These are phyloP conservation scores for Ziziphus jujuba DNA, from an alignment of 306 rosid species.

Conservation along the genomic window DNA sequence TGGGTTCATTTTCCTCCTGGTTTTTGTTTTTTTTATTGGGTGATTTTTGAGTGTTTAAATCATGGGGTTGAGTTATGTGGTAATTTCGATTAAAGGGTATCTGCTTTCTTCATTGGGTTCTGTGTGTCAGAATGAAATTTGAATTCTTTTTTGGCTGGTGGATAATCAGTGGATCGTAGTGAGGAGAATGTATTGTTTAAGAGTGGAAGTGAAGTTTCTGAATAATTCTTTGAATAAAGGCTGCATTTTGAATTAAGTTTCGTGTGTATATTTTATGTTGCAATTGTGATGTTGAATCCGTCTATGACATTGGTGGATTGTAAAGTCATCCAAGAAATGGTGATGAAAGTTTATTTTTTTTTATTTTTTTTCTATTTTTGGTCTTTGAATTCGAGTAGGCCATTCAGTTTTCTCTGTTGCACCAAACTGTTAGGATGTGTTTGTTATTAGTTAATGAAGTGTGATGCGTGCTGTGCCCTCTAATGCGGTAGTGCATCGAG, in stretches of 20 bases:
- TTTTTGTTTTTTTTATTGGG: background rate
- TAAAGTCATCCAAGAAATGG: no score
- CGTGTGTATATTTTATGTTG: no score
- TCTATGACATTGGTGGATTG: no score
- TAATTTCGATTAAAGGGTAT: background rate
- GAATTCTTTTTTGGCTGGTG: background rate
- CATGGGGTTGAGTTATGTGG: background rate
- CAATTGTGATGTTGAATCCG: no score
- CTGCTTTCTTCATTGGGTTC: background rate
- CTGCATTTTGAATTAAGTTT: no score
- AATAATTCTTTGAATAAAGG: background rate
- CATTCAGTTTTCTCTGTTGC: background rate
- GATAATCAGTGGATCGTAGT: no score
- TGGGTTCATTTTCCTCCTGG: background rate
- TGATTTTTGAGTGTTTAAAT: background rate
- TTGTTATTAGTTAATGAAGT: background rate
- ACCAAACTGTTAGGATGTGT: background rate
- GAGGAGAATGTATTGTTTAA: background rate
- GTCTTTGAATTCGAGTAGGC: background rate
- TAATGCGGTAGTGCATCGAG: background rate
- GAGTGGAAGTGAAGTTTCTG: background rate
- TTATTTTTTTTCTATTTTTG: background rate
- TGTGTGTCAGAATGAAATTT: background rate
- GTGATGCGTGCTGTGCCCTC: background rate
- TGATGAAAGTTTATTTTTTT: no score